A percentile compares a stretch with the other conserved stretches of the same genome.
Evolutionary conservation across 108 stramenopile species (phyloP).

Genomic region (Stephanodiscus minutulus): DNA sequence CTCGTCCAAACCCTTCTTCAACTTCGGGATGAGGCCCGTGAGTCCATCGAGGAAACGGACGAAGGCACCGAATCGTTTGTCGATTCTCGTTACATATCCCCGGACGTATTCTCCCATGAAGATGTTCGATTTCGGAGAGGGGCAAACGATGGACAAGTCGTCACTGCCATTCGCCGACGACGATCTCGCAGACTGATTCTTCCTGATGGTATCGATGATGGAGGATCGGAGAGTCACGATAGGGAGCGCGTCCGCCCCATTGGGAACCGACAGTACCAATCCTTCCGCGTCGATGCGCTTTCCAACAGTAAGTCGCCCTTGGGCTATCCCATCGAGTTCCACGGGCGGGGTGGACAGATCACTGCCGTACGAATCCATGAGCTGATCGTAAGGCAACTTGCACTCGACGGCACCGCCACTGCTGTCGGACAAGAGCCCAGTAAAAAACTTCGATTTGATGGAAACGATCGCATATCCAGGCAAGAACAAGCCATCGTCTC

Average conservation of each 20-base stretch:
- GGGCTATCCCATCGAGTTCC: constrained; percentile 64
- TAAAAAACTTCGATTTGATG: constrained; percentile 75
- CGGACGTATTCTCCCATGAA: constrained; percentile 70
- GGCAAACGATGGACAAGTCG: constrained; percentile 47
- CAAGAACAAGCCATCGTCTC: constrained; percentile 55
- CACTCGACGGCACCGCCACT: constrained; percentile 58
- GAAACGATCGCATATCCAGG: constrained; percentile 80
- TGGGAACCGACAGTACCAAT: constrained; percentile 60
- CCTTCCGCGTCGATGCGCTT: constrained; percentile 76
- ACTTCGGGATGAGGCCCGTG: constrained; percentile 81
- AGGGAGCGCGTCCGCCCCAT: constrained; percentile 57
- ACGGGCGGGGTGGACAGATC: constrained; percentile 58
- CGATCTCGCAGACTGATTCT: constrained; percentile 6
- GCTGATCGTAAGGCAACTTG: constrained; percentile 81
- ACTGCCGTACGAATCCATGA: constrained; percentile 68
- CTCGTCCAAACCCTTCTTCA: constrained; percentile 74
- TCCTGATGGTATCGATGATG: constrained; percentile 58
- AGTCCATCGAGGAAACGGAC: constrained; percentile 79
- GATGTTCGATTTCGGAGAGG: constrained; percentile 54
- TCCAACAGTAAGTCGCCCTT: constrained; percentile 60
- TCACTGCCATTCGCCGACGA: constrained; percentile 13
- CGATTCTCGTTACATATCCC: constrained; percentile 74
- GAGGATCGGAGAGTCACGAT: constrained; percentile 70
- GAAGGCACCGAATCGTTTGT: constrained; percentile 80
- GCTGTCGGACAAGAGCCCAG: constrained; percentile 27